Conservation (phyloP, 2,329 filamentous ascomycete species). For the Clonostachys rhizophaga region DNA sequence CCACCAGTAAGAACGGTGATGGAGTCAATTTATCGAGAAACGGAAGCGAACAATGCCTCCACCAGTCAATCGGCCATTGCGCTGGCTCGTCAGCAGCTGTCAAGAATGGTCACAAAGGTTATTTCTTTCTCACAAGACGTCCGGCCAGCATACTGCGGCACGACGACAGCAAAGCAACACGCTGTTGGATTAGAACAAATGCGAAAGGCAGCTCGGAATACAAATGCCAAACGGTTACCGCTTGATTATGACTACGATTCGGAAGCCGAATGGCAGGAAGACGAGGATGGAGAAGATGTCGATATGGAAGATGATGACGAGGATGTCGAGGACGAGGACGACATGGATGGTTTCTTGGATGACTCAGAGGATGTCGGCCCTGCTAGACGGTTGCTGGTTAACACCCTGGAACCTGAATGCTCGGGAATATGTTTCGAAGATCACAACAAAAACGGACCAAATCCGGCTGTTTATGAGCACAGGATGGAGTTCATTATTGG, state of each 20-base stretch:
- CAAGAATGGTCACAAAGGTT: conserved; percentile 57
- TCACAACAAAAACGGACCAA: conserved; percentile 36
- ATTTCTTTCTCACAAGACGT: conserved; percentile 61
- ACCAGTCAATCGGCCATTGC: conserved; percentile 11
- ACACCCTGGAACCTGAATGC: conserved; percentile 70
- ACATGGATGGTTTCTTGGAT: conserved; percentile 87
- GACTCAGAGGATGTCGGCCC: conserved; percentile 69
- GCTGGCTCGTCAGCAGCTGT: conserved; percentile 33
- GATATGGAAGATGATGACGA: conserved; percentile 64
- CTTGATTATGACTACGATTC: conserved; percentile 82
- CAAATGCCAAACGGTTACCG: conserved; percentile 51
- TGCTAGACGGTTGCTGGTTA: conserved; percentile 54
- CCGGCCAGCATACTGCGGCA: conserved; percentile 68
- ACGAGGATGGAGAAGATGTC: conserved; percentile 64
- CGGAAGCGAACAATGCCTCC: conserved; percentile 2
- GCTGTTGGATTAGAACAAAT: conserved; percentile 40
- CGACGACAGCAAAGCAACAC: conserved; percentile 56
- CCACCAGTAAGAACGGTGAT: conserved; percentile 59
- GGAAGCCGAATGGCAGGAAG: conserved; percentile 81
- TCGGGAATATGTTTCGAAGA: conserved; percentile 85
- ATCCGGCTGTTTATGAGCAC: conserved; percentile 51
- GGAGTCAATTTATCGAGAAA: conserved; percentile 44
- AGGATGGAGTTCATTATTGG: conserved; percentile 72
- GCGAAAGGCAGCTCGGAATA: conserved; percentile 44
- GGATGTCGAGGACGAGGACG: conserved; percentile 71